Evolutionary conservation across 1,284 basidiomycete genomes (phyloP), one percentile per base, ranked within the genome.

Genomic region (Cryptococcus amylolentus): DNA sequence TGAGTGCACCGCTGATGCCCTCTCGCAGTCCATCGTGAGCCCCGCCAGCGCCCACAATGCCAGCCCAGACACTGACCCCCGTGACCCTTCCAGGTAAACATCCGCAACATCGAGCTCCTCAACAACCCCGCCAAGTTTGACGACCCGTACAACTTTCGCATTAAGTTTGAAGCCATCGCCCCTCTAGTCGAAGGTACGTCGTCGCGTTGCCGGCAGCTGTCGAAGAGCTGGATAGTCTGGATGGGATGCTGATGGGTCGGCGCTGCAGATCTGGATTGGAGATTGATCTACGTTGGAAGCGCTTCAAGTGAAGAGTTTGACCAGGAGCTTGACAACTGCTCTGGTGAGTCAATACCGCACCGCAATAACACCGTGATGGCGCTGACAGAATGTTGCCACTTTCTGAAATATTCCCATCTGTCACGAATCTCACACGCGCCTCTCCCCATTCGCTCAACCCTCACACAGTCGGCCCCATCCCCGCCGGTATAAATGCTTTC

Each of bases 81-180:
- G 23, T 27, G n/a, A 18, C 49, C 38, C 23, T 16, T 16, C 1
- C 9, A 76, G 74, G 79, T 80, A 56, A 80, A 78, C 64, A 79
- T 80, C 59, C 74, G 77, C 10, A 77, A 79, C 62, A 78, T 80
- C 55, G 74, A 91, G 74, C 90, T 96, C 61, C 82, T 94, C 69
- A 93, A 93, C 81, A 96, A 96, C 77, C 92, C 92, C 5, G 91
- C 91, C 14, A 85, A 84, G 65, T 97, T 95, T 77, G 84, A 86
- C 18, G 94, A 98, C 70, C 82, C 88, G 40, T 98, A 98, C 80
- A 84, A 86, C 66, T 97, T 98, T 78, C 86, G 90, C 66, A 93
- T 99, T 74, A 96, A 93, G 0, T 99, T 98, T 67, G 96, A 98
- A 76, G 98, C 94, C 77, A 94, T 98, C 65, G 88, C 93, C 7